Conservation (phyloP, 2,329 filamentous ascomycete species). For the Sporothrix schenckii region DNA sequence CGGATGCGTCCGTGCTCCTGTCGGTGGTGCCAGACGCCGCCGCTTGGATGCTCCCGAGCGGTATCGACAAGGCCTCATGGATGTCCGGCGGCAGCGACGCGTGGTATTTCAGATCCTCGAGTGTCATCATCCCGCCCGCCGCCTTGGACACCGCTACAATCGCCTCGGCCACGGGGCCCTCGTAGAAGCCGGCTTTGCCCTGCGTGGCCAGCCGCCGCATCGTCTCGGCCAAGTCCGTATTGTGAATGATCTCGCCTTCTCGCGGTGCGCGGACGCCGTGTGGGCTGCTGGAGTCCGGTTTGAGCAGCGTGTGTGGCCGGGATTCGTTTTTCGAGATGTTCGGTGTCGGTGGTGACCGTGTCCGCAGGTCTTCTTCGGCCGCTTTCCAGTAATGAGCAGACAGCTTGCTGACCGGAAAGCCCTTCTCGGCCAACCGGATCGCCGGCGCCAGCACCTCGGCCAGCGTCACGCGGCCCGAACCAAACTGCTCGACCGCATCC, state of each 20-base stretch:
- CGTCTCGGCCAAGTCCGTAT: conserved; percentile 75
- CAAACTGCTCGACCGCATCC: conserved; percentile 83
- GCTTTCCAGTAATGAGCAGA: conserved; percentile 41
- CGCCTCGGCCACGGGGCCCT: conserved; percentile 76
- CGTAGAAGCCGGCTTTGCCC: conserved; percentile 87
- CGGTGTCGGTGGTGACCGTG: conserved; percentile 65
- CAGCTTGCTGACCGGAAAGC: conserved; percentile 83
- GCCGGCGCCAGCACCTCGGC: conserved; percentile 77
- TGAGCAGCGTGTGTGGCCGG: conserved; percentile 73
- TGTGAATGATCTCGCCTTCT: conserved; percentile 83
- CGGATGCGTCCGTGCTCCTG: conserved; percentile 66
- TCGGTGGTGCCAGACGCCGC: conserved; percentile 63
- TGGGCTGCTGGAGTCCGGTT: conserved; percentile 66
- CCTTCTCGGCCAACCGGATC: conserved; percentile 79
- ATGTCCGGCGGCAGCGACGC: conserved; percentile 45
- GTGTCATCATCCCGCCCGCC: conserved; percentile 72
- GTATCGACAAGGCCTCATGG: conserved; percentile 69
- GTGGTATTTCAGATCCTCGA: conserved; percentile 79
- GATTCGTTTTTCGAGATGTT: not conserved
- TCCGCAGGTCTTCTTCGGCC: conserved; percentile 37
- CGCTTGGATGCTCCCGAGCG: conserved; percentile 72
- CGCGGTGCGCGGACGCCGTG: conserved; percentile 68
- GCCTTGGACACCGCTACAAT: conserved; percentile 75
- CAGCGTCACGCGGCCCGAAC: conserved; percentile 76
- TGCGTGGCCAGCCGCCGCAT: conserved; percentile 75